Percentiles rank a stretch among this genome's conserved stretches.
These are phyloP conservation scores for Sugiyamaella pinicola DNA, from an alignment of 1,139 yeast genomes.

Conservation along the genomic window DNA sequence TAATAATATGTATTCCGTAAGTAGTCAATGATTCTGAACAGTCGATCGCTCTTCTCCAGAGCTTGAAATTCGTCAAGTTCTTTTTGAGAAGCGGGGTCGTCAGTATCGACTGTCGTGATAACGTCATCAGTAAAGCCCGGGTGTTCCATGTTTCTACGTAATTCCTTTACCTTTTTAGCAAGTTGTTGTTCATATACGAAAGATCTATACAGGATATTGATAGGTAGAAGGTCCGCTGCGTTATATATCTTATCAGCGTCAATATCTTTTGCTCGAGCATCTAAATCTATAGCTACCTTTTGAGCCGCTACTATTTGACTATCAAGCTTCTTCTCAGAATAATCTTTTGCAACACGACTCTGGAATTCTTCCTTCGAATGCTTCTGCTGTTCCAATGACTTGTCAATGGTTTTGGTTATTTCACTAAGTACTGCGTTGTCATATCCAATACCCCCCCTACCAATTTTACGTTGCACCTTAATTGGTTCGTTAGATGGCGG, in stretches of 20 bases:
- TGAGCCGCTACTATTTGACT: conserved; percentile 24
- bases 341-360: conserved; percentile 16
- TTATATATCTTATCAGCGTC: conserved; percentile 23
- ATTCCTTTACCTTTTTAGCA: conserved; percentile 23
- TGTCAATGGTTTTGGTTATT: conserved; percentile 13
- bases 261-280: conserved; percentile 10
- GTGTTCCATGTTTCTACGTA: conserved; percentile 14
- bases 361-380: conserved; percentile 21
- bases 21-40: conserved; percentile 41
- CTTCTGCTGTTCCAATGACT: conserved; percentile 17
- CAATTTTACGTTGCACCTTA: conserved; percentile 21
- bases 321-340: conserved; percentile 21
- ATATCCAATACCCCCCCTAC: conserved; percentile 36
- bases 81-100: conserved; percentile 21
- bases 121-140: neutral
- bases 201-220: conserved; percentile 35
- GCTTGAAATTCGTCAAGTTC: conserved; percentile 39
- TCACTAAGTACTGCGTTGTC: conserved; percentile 22
- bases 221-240: conserved; percentile 16
- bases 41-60: conserved; percentile 34
- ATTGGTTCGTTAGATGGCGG: conserved; percentile 23
- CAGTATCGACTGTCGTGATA: conserved; percentile 15
- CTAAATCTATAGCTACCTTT: conserved; percentile 27
- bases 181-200: conserved; percentile 31
- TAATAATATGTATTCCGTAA: conserved; percentile 46